Percentiles rank a stretch among this genome's conserved stretches.
phyloP scores from a whole-genome alignment of 345 rosid genomes.

The Syzygium aromaticum region DNA sequence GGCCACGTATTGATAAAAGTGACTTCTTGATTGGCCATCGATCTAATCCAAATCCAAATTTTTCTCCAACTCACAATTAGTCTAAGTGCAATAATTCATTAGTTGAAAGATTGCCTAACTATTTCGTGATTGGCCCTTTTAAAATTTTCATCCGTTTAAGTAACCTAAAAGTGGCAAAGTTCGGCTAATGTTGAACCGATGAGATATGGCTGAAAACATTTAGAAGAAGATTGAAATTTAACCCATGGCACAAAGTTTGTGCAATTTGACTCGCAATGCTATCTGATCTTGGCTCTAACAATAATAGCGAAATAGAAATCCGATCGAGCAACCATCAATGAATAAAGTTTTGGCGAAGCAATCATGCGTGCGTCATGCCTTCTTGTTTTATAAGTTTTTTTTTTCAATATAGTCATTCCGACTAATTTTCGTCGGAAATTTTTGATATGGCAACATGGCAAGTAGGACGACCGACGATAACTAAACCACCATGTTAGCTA shows the following conservation, averaged over 20 bases:
- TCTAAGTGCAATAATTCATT: not conserved
- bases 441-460: not conserved
- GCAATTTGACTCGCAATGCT: not conserved
- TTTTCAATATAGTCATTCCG: not conserved
- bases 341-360: not conserved
- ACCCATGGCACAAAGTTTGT: not conserved
- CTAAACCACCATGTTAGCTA: rapidly evolving
- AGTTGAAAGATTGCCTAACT: not conserved
- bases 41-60: not conserved
- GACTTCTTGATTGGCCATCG: not conserved
- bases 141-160: not conserved
- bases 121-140: not conserved
- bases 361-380: not conserved
- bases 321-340: rapidly evolving
- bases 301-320: not conserved
- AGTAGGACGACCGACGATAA: not conserved
- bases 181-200: not conserved
- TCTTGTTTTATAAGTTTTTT: not conserved
- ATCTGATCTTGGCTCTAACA: not conserved
- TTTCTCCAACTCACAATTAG: not conserved
- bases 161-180: not conserved
- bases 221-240: not conserved
- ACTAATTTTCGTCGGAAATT: rapidly evolving
- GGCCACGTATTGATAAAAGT: not conserved
- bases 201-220: not conserved